Evolutionary conservation across 805 yeast genomes (phyloP).

Genomic region (Wickerhamomyces pijperi): DNA sequence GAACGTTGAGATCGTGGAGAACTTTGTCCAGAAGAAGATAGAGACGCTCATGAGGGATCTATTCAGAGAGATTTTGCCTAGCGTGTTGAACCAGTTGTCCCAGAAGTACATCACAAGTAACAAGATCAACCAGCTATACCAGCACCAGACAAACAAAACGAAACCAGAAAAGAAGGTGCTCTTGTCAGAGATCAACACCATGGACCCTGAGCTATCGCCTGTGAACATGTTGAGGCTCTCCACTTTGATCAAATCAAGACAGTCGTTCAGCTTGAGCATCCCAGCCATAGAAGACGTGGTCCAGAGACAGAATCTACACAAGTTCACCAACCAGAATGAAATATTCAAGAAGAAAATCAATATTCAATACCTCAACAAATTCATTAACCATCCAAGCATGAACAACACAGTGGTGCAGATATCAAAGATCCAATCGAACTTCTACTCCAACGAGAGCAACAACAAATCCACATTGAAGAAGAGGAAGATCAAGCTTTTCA

Average conservation of each 20-base stretch:
- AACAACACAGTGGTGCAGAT: slow-evolving; percentile 14
- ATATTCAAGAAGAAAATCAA: slow-evolving; percentile 1
- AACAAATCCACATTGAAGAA: slow-evolving; percentile 8
- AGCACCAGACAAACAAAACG: slow-evolving; percentile 14
- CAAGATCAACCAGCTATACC: slow-evolving; percentile 18
- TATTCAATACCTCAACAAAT: not conserved
- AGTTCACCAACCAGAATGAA: slow-evolving; percentile 11
- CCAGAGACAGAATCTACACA: slow-evolving; percentile 34
- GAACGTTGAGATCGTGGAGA: slow-evolving; percentile 73
- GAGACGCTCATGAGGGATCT: slow-evolving; percentile 71
- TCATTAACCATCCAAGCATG: slow-evolving; percentile 2
- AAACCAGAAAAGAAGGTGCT: slow-evolving; percentile 22
- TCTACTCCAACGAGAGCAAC: slow-evolving; percentile 15
- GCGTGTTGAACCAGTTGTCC: slow-evolving; percentile 65
- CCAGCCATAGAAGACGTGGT: slow-evolving; percentile 47
- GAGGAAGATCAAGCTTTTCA: slow-evolving; percentile 13
- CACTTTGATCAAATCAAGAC: slow-evolving; percentile 61
- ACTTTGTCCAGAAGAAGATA: slow-evolving; percentile 70
- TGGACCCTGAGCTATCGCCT: slow-evolving; percentile 50
- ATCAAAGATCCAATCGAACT: slow-evolving; percentile 17
- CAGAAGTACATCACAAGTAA: slow-evolving; percentile 46
- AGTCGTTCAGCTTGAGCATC: slow-evolving; percentile 63
- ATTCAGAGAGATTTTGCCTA: slow-evolving; percentile 77
- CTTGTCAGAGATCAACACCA: slow-evolving; percentile 43
- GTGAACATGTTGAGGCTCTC: slow-evolving; percentile 59